A percentile compares a stretch with the other conserved stretches of the same genome.
Evolutionary conservation across 495 filamentous ascomycete species (phyloP).

Genomic region (Entonaema liquescens): DNA sequence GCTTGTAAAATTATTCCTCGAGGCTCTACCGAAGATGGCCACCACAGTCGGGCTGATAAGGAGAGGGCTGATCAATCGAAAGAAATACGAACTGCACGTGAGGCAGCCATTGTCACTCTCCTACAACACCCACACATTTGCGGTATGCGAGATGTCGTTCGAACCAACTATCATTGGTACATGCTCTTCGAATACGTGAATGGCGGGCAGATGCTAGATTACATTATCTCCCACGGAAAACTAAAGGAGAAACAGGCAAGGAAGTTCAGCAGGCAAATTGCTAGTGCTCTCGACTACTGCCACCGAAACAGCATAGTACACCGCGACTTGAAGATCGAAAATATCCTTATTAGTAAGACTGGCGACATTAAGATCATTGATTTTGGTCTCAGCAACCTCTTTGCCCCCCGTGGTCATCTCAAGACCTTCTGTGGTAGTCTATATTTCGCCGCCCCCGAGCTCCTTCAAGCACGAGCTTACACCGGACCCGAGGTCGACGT

Average conservation of each 20-base stretch:
- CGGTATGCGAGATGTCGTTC: slow-evolving; percentile 92
- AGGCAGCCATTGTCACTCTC: slow-evolving; percentile 96
- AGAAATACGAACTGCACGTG: slow-evolving; percentile 93
- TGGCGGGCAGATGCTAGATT: slow-evolving; percentile 99
- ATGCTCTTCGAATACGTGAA: slow-evolving; percentile 99
- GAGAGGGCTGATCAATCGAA: slow-evolving; percentile 94
- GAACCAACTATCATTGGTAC: slow-evolving; percentile 98
- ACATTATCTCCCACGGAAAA: slow-evolving; percentile 98
- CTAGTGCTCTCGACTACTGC: slow-evolving; percentile 98
- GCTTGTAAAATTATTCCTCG: slow-evolving; percentile 98
- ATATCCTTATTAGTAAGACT: slow-evolving; percentile 98
- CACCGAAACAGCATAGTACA: slow-evolving; percentile 99
- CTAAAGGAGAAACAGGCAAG: slow-evolving; percentile 98
- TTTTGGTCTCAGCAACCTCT: slow-evolving; percentile 97
- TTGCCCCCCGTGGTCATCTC: slow-evolving; percentile 83
- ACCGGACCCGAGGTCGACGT: slow-evolving; percentile 97
- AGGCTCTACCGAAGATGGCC: slow-evolving; percentile 77
- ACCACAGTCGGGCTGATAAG: slow-evolving; percentile 77
- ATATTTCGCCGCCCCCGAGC: slow-evolving; percentile 96
- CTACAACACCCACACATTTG: slow-evolving; percentile 97
- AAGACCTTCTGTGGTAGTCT: slow-evolving; percentile 98
- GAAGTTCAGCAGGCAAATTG: slow-evolving; percentile 97
- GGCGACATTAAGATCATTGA: slow-evolving; percentile 99
- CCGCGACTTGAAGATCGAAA: slow-evolving; percentile 97
- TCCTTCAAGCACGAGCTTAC: slow-evolving; percentile 93